Base-by-base conservation (phyloP, 2,329 filamentous ascomycete species). In the Alternaria longipes region DNA sequence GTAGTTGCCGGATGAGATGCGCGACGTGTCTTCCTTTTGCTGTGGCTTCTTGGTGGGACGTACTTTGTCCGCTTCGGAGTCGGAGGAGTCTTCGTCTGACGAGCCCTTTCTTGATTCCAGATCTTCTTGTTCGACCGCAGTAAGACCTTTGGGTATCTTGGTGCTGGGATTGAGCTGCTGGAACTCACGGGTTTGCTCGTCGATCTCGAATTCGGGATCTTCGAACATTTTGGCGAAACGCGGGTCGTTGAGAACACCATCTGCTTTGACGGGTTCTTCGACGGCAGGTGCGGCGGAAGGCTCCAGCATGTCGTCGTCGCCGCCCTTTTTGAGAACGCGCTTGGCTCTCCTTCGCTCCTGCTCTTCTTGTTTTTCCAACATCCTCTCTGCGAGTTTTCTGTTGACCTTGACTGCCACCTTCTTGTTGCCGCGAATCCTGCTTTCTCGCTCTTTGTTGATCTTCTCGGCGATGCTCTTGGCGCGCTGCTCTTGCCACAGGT, bases 391-490 rank as follows among this genome's bases (percentile, higher is more conserved):
- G 47, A 89, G 79, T 66, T 81, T 85, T 74, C 93, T 89, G 79
- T 99, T 99, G 82, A 99, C 93, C 85, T 97, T 98, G 83, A 88
- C 87, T 14, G 84, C 79, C 8, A 96, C 91, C 85, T 97, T 97
- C 84, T 97, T 97, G 80, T 90, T 93, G 66, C 94, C 94, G 70
- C 95, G 88, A 74, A 99, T 98, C 68, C 95, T 88, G 77, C 90
- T 96, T 74, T 95, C 92, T n/a, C 95, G 89, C 81, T 98, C 94
- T 82, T 97, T 97, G 75, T 97, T 93, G 65, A 99, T 93, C 85
- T 94, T 97, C 76, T 97, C 92, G 79, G 94, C 93, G 70, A 99
- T 89, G 68, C 91, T 90, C 84, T 97, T 97, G 62, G 90, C 89
- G 59, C 93, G 87, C 79, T 98, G 93, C 73, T 98, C 92, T 76